A percentile compares a stretch with the other conserved stretches of the same genome.
These are phyloP conservation scores for Prinsepia uniflora DNA, from an alignment of 306 rosid species.

Conservation along the genomic window DNA sequence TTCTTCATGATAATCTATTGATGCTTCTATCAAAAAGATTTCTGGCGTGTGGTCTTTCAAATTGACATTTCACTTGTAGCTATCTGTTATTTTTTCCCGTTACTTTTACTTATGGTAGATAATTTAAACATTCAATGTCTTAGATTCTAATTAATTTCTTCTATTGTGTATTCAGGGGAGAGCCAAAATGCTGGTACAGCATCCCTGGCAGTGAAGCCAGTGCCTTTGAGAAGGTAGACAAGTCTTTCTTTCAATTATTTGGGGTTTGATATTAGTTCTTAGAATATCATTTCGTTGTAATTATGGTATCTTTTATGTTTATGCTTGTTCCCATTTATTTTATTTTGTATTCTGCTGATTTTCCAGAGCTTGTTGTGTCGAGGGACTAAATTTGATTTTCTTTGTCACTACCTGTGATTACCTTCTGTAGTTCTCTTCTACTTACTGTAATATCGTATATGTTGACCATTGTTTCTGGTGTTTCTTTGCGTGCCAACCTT, in stretches of 20 bases:
- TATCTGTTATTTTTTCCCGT: neutral
- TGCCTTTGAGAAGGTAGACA: slow-evolving; percentile 84
- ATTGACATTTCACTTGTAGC: neutral
- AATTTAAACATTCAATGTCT: neutral
- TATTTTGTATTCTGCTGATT: neutral
- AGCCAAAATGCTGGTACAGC: slow-evolving; percentile 99
- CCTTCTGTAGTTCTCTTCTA: neutral
- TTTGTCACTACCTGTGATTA: neutral
- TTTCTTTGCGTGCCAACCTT: neutral
- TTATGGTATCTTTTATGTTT: neutral
- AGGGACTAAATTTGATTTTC: neutral
- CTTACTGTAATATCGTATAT: neutral
- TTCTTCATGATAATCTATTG: neutral
- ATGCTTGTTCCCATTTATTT: neutral
- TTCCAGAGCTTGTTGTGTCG: neutral
- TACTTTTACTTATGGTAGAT: neutral
- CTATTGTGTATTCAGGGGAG: slow-evolving; percentile 71
- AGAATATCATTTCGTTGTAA: neutral
- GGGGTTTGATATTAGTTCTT: slow-evolving; percentile 5
- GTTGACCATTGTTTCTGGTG: neutral
- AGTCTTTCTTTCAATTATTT: neutral
- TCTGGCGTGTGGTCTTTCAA: neutral
- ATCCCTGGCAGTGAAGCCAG: slow-evolving; percentile 84
- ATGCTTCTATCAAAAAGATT: neutral
- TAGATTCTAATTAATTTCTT: slow-evolving; percentile 26